Evolutionary conservation across 169 alveolate genomes (phyloP).

Genomic region (Eimeria acervulina): DNA sequence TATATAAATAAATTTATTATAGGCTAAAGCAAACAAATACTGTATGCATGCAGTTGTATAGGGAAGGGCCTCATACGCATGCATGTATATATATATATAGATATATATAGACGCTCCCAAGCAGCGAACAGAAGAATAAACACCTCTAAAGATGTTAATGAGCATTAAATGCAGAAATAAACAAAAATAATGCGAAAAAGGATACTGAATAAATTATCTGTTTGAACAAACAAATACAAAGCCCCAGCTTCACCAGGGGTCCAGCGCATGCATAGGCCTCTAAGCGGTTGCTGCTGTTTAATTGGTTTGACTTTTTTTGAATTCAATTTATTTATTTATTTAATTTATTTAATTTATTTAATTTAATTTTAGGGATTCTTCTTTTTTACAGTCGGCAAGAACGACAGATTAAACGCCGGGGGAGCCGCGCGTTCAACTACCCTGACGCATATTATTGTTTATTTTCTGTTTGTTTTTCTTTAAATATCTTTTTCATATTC

Average conservation of each 20-base stretch:
- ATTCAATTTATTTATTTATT: background rate
- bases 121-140: background rate
- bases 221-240: background rate
- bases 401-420: background rate
- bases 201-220: background rate
- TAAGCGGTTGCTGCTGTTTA: background rate
- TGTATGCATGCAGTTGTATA: background rate
- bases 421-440: background rate
- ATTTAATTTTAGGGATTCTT: background rate
- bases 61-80: background rate
- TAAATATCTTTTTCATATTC: background rate
- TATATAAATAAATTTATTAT: background rate
- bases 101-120: background rate
- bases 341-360: background rate
- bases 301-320: background rate
- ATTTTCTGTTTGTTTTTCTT: background rate
- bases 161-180: background rate
- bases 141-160: too few relatives aligned
- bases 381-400: background rate
- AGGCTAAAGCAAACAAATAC: background rate
- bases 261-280: background rate
- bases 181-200: background rate
- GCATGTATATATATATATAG: background rate
- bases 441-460: background rate
- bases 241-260: background rate